Base-by-base conservation (phyloP, 83 land plant genomes). In the Picea abies region DNA sequence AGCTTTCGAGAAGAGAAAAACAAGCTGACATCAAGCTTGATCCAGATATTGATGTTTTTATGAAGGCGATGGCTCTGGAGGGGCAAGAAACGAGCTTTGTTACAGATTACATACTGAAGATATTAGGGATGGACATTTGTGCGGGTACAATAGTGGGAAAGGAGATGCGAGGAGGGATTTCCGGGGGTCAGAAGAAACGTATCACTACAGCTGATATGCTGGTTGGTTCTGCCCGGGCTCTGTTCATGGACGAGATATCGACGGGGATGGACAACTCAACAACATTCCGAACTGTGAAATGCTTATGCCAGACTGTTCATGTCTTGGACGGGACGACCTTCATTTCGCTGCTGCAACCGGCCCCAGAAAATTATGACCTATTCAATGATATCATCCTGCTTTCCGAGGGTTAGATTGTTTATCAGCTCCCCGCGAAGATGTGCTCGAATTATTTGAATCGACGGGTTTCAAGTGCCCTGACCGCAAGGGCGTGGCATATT, bases 141-240 rank as follows among this genome's bases (percentile, higher is more conserved):
- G 35, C 2, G 35, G 35, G 1, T 35, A 35, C 35, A 1, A 35
- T 35, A 35, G 35, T 35, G 35, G 35, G 35, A 35, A 1, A n/a
- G n/a, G 87, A 85, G 77, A 92, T 92, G 94, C 2, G 89, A 5
- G 76, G 91, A 76, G 94, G 94, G 1, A 90, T 92, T 23, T 92
- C 94, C 25, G 92, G 94, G 0, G 94, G 94, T 8, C 87, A 87
- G 77, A 85, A 60, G 76, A 87, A 87, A 58, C 82, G 89, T 41
- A 84, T 85, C 17, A 87, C 92, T 66, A 90, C 92, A 75, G 69
- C 25, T n/a, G 93, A 91, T 80, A 32, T 0, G 35, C 1, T 32
- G 35, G 35, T 32, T 32, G 35, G 35, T 2, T 2, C 35, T 2
- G 1, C 35, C 35, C 35, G 35, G 1, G 35, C 35, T 32, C 35